Evolutionary conservation across 2,329 filamentous ascomycete genomes (phyloP).

Genomic region (Sporothrix euskadiensis): DNA sequence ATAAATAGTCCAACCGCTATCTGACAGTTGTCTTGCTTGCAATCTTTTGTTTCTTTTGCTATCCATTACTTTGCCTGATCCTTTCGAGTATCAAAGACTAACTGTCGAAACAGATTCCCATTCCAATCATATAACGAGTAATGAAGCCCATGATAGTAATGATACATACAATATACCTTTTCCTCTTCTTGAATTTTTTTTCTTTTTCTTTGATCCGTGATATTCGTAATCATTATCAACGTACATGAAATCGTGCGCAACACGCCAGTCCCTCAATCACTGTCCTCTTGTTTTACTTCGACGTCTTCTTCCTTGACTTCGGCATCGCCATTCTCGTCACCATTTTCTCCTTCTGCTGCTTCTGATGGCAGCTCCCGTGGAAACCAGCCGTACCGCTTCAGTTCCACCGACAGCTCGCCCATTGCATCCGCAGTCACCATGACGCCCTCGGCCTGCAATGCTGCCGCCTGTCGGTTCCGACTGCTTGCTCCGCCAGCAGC

Average conservation of each 20-base stretch:
- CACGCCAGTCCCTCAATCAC: neutral
- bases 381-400: conserved; percentile 58
- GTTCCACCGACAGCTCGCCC: conserved; percentile 55
- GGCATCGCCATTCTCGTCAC: conserved; percentile 34
- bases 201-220: neutral
- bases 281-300: conserved; percentile 15
- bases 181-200: no score
- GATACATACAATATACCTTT: conserved; percentile 14
- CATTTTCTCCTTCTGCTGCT: conserved; percentile 30
- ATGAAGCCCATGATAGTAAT: neutral
- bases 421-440: conserved; percentile 50
- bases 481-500: conserved; percentile 23
- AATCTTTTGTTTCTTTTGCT: neutral
- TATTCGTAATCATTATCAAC: neutral
- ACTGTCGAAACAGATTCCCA: conserved; percentile 15
- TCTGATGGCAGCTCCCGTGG: conserved; percentile 52
- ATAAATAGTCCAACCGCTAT: conserved; percentile 81
- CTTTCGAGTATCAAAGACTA: conserved; percentile 13
- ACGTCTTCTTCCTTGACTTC: conserved; percentile 23
- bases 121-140: neutral
- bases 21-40: conserved; percentile 51
- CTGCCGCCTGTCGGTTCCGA: conserved; percentile 50
- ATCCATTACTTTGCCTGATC: neutral
- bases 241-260: neutral
- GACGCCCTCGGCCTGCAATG: conserved; percentile 55